These are phyloP conservation scores for Aureobasidium sp. DNA, from an alignment of 2,329 filamentous ascomycete species.

Conservation along the genomic window DNA sequence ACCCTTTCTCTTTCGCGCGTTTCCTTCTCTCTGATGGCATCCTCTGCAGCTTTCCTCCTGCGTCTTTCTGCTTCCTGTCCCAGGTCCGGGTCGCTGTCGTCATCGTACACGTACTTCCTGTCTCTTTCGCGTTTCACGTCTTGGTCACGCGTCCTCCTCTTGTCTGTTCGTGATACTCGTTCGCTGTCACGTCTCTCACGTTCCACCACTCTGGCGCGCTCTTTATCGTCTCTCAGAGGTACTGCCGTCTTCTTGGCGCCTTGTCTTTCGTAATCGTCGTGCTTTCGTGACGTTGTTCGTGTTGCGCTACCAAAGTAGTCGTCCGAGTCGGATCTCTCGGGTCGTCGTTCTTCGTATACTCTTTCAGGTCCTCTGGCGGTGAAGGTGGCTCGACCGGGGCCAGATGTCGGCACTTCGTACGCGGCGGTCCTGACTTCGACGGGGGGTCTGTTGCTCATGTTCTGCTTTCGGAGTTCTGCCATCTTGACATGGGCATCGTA, in stretches of 20 bases:
- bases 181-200: constrained; percentile 24
- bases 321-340: constrained; percentile 17
- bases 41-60: constrained; percentile 17
- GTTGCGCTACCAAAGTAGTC: constrained; percentile 28
- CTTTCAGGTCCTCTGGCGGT: constrained; percentile 17
- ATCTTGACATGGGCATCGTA: constrained; percentile 72
- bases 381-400: constrained; percentile 22
- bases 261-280: constrained; percentile 31
- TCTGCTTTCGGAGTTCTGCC: constrained; percentile 53
- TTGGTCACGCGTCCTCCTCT: constrained; percentile 28
- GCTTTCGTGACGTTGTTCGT: constrained; percentile 28
- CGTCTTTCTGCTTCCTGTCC: constrained; percentile 21
- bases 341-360: constrained; percentile 24
- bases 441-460: constrained; percentile 31
- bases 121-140: constrained; percentile 32
- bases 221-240: constrained; percentile 14
- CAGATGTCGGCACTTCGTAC: constrained; percentile 25
- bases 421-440: constrained; percentile 24
- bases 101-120: constrained; percentile 27
- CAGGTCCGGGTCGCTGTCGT: constrained; percentile 22
- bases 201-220: constrained; percentile 15
- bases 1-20: neutral
- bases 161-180: constrained; percentile 15
- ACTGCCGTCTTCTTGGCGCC: constrained; percentile 20
- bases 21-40: constrained; percentile 8